phyloP scores from a whole-genome alignment of 768 basidiomycete genomes.

The Amanita exitialis region DNA sequence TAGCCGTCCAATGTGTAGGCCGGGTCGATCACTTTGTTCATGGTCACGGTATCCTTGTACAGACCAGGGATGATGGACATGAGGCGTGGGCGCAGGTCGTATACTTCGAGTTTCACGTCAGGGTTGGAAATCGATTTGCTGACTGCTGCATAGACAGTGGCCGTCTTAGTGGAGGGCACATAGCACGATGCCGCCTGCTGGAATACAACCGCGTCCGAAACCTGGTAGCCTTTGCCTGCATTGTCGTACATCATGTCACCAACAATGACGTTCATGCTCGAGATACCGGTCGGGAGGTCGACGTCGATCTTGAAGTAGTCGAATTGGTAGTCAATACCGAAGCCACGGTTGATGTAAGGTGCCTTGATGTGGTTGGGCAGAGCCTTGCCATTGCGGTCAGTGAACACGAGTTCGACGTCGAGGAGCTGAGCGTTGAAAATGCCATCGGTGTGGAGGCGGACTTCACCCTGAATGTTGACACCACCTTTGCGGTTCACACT shows the following conservation, averaged over 20 bases:
- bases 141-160: not conserved
- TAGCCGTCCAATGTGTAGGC: not conserved
- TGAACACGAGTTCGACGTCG: not conserved
- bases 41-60: not conserved
- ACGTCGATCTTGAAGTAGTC: conserved; percentile 1
- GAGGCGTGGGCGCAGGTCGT: not conserved
- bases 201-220: conserved; percentile 1
- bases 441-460: not conserved
- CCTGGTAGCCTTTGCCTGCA: not conserved
- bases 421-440: not conserved
- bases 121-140: not conserved
- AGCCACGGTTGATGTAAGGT: conserved; percentile 2
- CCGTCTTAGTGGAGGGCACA: not conserved
- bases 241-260: not conserved
- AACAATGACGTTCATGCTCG: not conserved
- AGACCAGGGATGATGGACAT: not conserved
- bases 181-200: not conserved
- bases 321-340: not conserved
- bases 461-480: not conserved
- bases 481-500: not conserved
- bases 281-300: not conserved
- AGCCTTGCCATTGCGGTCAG: not conserved
- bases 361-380: not conserved
- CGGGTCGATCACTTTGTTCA: not conserved
- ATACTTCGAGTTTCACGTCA: not conserved